Evolutionary conservation across 768 basidiomycete species (phyloP).

Genomic region (Pleurotus sapidus): DNA sequence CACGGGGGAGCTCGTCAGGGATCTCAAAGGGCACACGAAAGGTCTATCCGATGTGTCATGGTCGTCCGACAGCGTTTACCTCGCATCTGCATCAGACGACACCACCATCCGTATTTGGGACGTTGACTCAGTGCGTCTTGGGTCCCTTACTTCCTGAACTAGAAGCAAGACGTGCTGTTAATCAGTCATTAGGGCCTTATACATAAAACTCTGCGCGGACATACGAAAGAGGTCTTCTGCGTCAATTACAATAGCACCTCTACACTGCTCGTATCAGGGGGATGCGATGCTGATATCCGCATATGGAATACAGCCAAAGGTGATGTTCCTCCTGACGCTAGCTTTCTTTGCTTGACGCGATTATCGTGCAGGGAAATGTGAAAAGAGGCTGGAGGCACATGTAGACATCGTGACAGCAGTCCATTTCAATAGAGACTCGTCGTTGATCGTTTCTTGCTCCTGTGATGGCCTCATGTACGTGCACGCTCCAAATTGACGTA

Average conservation of each 20-base stretch:
- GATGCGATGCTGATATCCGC: conserved; percentile 88
- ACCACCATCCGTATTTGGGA: conserved; percentile 88
- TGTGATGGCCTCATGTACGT: conserved; percentile 93
- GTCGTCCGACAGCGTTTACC: conserved; percentile 77
- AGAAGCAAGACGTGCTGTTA: conserved; percentile 7
- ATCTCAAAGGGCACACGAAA: conserved; percentile 70
- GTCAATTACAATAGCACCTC: conserved; percentile 88
- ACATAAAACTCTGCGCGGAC: conserved; percentile 72
- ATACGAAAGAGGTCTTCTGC: conserved; percentile 88
- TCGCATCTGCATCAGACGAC: conserved; percentile 94
- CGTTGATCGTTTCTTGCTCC: conserved; percentile 87
- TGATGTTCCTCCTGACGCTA: conserved; percentile 25
- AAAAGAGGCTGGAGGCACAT: conserved; percentile 88
- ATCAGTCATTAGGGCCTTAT: conserved; percentile 53
- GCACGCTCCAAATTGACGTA: not conserved
- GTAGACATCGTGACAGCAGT: conserved; percentile 94
- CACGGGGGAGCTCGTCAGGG: conserved; percentile 73
- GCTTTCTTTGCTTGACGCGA: not conserved
- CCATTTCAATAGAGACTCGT: conserved; percentile 90
- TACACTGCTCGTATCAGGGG: conserved; percentile 88
- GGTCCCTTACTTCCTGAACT: conserved; percentile 4
- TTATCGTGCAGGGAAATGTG: conserved; percentile 60
- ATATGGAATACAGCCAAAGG: conserved; percentile 91
- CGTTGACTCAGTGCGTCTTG: conserved; percentile 64
- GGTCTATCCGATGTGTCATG: conserved; percentile 90